Percentiles rank a stretch among this genome's conserved stretches.
phyloP scores from a whole-genome alignment of 2,329 filamentous ascomycete genomes.

The Colletotrichum musae region DNA sequence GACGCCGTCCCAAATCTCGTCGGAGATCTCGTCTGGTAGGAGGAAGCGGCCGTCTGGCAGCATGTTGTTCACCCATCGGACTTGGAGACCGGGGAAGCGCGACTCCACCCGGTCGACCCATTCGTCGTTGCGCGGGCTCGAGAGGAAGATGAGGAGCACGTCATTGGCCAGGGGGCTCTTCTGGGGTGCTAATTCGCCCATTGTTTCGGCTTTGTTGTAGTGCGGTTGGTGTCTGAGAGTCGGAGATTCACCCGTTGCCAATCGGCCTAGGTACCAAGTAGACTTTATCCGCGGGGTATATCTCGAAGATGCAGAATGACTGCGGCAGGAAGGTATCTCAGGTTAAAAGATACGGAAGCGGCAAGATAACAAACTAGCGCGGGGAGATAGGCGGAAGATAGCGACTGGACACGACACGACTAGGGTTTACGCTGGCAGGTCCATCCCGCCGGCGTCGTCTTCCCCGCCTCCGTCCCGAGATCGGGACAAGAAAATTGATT shows the following conservation, averaged over 20 bases:
- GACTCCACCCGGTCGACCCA: constrained; percentile 53
- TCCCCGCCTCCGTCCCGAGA: constrained; percentile 14
- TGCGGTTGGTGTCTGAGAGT: too few species aligned
- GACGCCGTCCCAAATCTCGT: constrained; percentile 56
- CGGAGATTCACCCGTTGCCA: not conserved
- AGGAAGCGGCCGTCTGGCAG: constrained; percentile 40
- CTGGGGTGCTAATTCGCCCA: constrained; percentile 19
- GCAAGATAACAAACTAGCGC: not conserved
- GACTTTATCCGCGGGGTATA: not conserved
- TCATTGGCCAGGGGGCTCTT: constrained; percentile 51
- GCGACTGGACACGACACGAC: constrained; percentile 1
- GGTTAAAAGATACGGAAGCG: not conserved
- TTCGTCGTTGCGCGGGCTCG: constrained; percentile 46
- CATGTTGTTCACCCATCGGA: constrained; percentile 51
- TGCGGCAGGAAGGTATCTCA: too few species aligned
- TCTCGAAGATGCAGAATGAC: too few species aligned
- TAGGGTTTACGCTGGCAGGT: not conserved
- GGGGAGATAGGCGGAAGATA: not conserved
- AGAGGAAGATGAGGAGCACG: constrained; percentile 56
- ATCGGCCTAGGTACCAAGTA: not conserved
- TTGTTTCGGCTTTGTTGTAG: not conserved
- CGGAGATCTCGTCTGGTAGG: constrained; percentile 46
- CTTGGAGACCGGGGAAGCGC: constrained; percentile 54
- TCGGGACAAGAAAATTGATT: constrained; percentile 12
- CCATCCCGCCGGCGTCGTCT: not conserved